A percentile compares a stretch with the other conserved stretches of the same genome.
phyloP scores from a whole-genome alignment of 805 yeast species.

The Phaffomyces antillensis region DNA sequence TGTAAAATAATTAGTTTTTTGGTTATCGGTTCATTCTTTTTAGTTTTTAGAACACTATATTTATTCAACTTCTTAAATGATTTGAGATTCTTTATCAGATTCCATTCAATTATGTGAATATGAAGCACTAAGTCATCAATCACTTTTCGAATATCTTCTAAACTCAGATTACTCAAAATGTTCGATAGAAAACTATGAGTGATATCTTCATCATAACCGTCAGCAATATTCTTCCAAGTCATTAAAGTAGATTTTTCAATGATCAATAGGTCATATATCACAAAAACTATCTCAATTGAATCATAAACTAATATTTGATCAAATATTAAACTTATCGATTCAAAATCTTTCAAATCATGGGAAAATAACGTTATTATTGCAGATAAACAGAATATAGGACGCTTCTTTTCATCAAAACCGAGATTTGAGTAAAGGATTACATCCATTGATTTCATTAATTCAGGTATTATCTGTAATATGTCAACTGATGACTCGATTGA shows the following conservation, averaged over 20 bases:
- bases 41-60: slow-evolving; percentile 24
- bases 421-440: slow-evolving; percentile 29
- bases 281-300: slow-evolving; percentile 47
- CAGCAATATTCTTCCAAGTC: slow-evolving; percentile 25
- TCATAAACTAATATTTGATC: slow-evolving; percentile 56
- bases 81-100: slow-evolving; percentile 1
- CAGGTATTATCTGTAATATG: slow-evolving; percentile 62
- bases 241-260: slow-evolving; percentile 22
- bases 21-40: slow-evolving; percentile 3
- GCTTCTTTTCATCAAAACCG: slow-evolving; percentile 36
- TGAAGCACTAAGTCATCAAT: slow-evolving; percentile 17
- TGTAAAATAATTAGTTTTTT: slow-evolving; percentile 1
- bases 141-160: slow-evolving; percentile 23
- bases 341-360: slow-evolving; percentile 52
- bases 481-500: slow-evolving; percentile 58
- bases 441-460: slow-evolving; percentile 46
- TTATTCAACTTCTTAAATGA: slow-evolving; percentile 15
- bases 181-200: slow-evolving; percentile 33
- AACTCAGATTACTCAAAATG: slow-evolving; percentile 17
- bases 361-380: slow-evolving; percentile 71
- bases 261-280: slow-evolving; percentile 55
- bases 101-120: neutral
- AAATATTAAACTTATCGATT: slow-evolving; percentile 53
- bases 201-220: slow-evolving; percentile 31
- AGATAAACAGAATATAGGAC: slow-evolving; percentile 67